Base-by-base conservation (phyloP, 2,329 filamentous ascomycete species). In the Cercospora nicotianae region DNA sequence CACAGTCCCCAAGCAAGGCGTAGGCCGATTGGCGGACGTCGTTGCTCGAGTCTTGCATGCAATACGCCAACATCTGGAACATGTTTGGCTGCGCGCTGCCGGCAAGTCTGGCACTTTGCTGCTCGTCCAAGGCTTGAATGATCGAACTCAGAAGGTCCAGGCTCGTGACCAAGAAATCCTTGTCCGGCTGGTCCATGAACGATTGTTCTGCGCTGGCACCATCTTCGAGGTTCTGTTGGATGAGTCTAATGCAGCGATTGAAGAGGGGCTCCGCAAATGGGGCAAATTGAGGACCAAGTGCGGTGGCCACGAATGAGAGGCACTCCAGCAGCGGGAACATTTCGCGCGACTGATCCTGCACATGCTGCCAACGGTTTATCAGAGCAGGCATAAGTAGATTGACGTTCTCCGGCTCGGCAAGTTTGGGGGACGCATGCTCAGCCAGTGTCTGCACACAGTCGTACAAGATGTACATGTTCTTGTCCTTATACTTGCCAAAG, bases 401-500 rank as follows among this genome's bases (percentile, higher is more conserved):
- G 48, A 94, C 89, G n/a, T 97, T 87, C 63, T 94, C 87, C 6
- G 91, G 91, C 69, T 88, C 86, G n/a, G 93, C 91, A 72, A 99
- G 84, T 36, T 91, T 88, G 6, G 90, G 89, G 10, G 93, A 93
- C 64, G 98, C 91, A 76, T 93, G 91, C 79, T 99, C 95, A 3
- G 95, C 95, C 66, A 99, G 84, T 0, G 95, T 99, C 82, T 99
- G 95, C 36, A 99, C 92, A 79, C 95, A 98, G 81, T 99, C 95
- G 82, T 99, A 99, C 36, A 99, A 87, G 64, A 98, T 96, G 82
- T 96, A 97, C 89, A 98, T 97, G 82, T 99, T 99, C 76, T 93
- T 90, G 80, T 98, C 94, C 85, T 99, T 98, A 87, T 98, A 99
- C 80, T 91, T 93, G 63, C 85, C 87, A 80, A 99, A 99, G 80